Conservation (phyloP, 2,329 filamentous ascomycete species). For the Neofusicoccum parvum region DNA sequence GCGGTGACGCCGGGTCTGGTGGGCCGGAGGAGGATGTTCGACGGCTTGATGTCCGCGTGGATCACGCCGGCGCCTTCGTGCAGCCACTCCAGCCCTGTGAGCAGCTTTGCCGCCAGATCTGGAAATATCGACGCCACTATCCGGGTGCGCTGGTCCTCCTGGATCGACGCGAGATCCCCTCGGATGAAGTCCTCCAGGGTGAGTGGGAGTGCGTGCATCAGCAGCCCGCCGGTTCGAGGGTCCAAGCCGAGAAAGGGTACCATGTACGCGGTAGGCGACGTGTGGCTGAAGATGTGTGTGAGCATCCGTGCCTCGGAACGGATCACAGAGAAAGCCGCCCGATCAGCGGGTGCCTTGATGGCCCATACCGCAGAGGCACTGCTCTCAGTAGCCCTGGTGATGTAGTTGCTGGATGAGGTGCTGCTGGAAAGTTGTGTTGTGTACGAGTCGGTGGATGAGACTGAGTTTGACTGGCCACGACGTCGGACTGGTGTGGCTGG, state of each 20-base stretch:
- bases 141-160: slow-evolving; percentile 30
- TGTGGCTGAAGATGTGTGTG: slow-evolving; percentile 32
- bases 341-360: slow-evolving; percentile 37
- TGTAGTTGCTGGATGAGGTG: slow-evolving; percentile 25
- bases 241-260: slow-evolving; percentile 39
- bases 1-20: slow-evolving; percentile 24
- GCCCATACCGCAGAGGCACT: slow-evolving; percentile 28
- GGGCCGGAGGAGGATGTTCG: slow-evolving; percentile 46
- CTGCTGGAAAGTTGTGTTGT: slow-evolving; percentile 6
- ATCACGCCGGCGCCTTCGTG: slow-evolving; percentile 40
- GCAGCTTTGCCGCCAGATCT: slow-evolving; percentile 41
- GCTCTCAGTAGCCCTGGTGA: slow-evolving; percentile 26
- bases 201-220: slow-evolving; percentile 36
- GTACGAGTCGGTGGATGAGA: slow-evolving; percentile 14
- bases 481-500: slow-evolving; percentile 19
- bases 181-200: slow-evolving; percentile 38
- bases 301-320: slow-evolving; percentile 35
- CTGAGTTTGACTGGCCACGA: slow-evolving; percentile 4
- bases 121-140: slow-evolving; percentile 44
- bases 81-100: slow-evolving; percentile 47
- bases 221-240: slow-evolving; percentile 31
- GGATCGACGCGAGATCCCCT: slow-evolving; percentile 26
- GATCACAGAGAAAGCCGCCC: slow-evolving; percentile 35
- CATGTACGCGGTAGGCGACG: slow-evolving; percentile 28
- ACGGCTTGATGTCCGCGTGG: slow-evolving; percentile 52